Evolutionary conservation across 164 flowering plant genomes (phyloP), one percentile per base, ranked within the genome.

Genomic region (Dillenia turbinata): DNA sequence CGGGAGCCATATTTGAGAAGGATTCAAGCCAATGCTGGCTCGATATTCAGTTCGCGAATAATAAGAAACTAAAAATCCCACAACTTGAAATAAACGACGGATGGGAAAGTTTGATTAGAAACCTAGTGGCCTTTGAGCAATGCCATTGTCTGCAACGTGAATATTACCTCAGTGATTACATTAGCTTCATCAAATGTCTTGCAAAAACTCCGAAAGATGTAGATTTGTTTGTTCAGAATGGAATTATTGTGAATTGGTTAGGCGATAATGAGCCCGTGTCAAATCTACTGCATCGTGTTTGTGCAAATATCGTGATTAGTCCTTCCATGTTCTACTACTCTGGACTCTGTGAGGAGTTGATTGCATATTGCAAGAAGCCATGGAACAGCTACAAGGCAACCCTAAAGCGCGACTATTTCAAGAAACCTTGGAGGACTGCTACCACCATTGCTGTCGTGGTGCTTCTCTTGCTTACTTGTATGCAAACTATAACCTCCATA

Each of bases 91-190:
- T 58, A 0, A 15, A 61, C 6, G 51, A 49, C 40, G 2, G 0
- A 0, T 43, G 63, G 8, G 70, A 73, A 54, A 12, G 12, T 54
- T 7, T 65, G 9, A 2, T 61, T 5, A 17, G 70, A 49, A 69
- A 69, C 61, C 15, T 73, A 5, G 56, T 69, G 51, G 70, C 68
- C n/a, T 49, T 65, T n/a, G 77, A 69, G 61, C 73, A 69, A 47
- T 73, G 66, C 14, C 60, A 68, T 17, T 65, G 57, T 17, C 65
- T 40, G 0, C 7, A 1, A 26, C 2, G 12, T 17, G 17, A 65
- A 0, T 44, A 46, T 13, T 62, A 57, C 65, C 52, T 73, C 0
- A 47, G 45, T 22, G 62, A 62, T 13, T 73, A 69, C 44, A n/a
- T 62, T 19, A 0, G 0, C 3, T 46, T 66, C 5, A 24, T 73